Percentiles rank a stretch among this genome's conserved stretches.
Evolutionary conservation across 2,329 filamentous ascomycete species (phyloP).

Genomic region (Colletotrichum sp.): DNA sequence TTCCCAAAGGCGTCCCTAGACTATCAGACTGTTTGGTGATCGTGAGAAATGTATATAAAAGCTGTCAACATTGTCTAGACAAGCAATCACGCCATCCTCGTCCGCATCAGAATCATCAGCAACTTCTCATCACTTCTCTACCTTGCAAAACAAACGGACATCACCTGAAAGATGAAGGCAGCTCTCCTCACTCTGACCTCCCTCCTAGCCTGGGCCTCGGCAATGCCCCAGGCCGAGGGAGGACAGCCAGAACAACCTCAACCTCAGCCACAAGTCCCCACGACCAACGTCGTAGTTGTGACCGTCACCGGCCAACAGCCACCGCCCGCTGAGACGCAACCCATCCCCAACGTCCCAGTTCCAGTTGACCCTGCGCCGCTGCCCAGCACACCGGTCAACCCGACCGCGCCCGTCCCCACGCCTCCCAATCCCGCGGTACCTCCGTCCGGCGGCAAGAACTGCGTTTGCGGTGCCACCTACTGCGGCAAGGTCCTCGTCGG

Average conservation of each 20-base stretch:
- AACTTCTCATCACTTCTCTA: neutral
- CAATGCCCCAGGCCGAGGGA: conserved; percentile 3
- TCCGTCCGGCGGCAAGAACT: conserved; percentile 32
- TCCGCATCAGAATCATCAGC: neutral
- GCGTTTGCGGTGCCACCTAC: conserved; percentile 48
- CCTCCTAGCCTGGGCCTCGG: conserved; percentile 1
- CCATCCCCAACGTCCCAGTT: conserved; percentile 4
- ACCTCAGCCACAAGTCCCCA: neutral
- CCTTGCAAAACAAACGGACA: neutral
- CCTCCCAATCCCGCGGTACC: neutral
- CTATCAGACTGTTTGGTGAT: neutral
- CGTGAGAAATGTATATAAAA: neutral
- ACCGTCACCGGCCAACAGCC: conserved; percentile 9
- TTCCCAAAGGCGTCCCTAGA: neutral
- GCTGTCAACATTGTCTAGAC: neutral
- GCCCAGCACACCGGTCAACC: neutral
- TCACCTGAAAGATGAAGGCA: neutral
- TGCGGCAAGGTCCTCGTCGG: conserved; percentile 41
- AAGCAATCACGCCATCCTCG: neutral
- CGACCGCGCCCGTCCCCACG: neutral
- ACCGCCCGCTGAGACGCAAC: neutral
- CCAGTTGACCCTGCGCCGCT: neutral
- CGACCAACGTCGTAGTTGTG: neutral
- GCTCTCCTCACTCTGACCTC: neutral
- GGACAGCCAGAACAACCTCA: neutral